These are phyloP conservation scores for Peronospora tabacina DNA, from an alignment of 352 stramenopile species.

Conservation along the genomic window DNA sequence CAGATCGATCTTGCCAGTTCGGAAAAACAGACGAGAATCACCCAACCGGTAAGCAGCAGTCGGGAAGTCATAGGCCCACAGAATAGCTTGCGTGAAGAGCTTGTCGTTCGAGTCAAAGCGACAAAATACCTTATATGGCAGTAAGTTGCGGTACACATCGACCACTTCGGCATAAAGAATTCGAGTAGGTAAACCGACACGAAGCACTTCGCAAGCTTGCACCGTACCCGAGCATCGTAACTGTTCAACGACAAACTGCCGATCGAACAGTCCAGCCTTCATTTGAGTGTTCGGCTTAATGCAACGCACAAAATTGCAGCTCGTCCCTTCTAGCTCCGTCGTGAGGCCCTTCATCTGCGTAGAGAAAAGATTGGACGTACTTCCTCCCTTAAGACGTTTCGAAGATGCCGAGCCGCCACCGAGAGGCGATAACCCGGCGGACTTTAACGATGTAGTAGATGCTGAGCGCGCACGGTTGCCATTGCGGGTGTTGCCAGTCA, in stretches of 20 bases:
- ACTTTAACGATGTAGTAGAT: conserved; percentile 42
- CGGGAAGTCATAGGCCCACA: conserved; percentile 71
- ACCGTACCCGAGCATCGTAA: conserved; percentile 64
- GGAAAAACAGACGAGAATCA: conserved; percentile 79
- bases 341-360: conserved; percentile 85
- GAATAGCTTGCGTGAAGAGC: conserved; percentile 79
- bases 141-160: conserved; percentile 66
- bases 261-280: conserved; percentile 74
- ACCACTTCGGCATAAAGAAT: conserved; percentile 84
- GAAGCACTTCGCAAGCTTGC: conserved; percentile 76
- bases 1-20: conserved; percentile 79
- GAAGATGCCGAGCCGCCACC: conserved; percentile 35
- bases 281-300: conserved; percentile 96
- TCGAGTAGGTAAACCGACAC: conserved; percentile 72
- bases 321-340: conserved; percentile 74
- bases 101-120: conserved; percentile 80
- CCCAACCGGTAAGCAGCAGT: conserved; percentile 69
- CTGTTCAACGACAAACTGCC: conserved; percentile 69
- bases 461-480: conserved; percentile 35
- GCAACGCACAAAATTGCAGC: conserved; percentile 91
- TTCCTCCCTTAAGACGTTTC: conserved; percentile 60
- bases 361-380: conserved; percentile 63
- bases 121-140: conserved; percentile 55
- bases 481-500: conserved; percentile 44
- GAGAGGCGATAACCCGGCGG: conserved; percentile 24